Evolutionary conservation across 2,329 filamentous ascomycete species (phyloP), one percentile per base, ranked within the genome.

Genomic region (Metarhizium sp.): DNA sequence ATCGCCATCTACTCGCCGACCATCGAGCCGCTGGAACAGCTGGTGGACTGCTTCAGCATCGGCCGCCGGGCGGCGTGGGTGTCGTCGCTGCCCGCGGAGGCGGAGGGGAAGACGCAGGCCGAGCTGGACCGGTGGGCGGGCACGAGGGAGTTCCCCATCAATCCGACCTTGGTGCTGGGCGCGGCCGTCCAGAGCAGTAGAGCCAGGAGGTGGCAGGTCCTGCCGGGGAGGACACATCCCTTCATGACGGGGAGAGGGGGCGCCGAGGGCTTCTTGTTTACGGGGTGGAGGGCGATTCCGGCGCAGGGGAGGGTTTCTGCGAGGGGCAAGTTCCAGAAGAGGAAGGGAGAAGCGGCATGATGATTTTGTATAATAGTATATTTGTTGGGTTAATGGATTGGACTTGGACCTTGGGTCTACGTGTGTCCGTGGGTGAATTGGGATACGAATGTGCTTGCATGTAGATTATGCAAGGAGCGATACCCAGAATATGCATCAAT

Each of bases 141-240:
- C n/a, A 79, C 77, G 11, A 78, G 84, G 0, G 88, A 95, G 61
- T 97, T 95, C 66, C 88, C 90, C 0, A 70, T 96, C 14, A 94
- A 99, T 67, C 94, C 94, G 0, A 88, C 90, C 2, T 72, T 96
- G 52, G 69, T 99, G 4, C 79, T 97, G 0, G 89, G 86, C 0
- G 85, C 90, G 1, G 83, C 80, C 13, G 77, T 99, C 53, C 92
- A 97, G 73, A 94, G 86, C 2, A 88, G 86, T 50, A 79, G 90
- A 14, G 85, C 88, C 5, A 79, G 88, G 59, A 78, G 82, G 53
- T 97, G 90, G 89, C 94, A 99, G 74, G 92, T 96, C 2, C 71
- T 99, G 50, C 94, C 94, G 0, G 89, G 90, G 0, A 77, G 94
- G 54, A 97, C 94, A 53, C 94, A 99, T 73, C 94, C 94, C 6